phyloP scores from a whole-genome alignment of 2,329 filamentous ascomycete genomes.

The Chalaropsis ovoidea region DNA sequence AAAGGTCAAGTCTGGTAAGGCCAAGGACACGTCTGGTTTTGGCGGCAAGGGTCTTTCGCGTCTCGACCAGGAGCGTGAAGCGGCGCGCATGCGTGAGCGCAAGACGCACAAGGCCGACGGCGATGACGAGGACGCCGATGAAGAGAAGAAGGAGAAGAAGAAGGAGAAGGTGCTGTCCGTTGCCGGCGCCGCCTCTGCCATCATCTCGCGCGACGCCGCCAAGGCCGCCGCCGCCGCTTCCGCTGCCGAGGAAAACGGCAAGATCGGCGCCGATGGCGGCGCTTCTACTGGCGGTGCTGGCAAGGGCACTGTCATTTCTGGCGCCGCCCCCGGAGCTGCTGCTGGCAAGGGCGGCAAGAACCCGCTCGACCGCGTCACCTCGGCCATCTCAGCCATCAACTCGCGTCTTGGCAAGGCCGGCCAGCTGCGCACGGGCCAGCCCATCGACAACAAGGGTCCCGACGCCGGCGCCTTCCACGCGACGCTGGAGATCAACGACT shows the following conservation, averaged over 20 bases:
- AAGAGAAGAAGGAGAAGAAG: conserved; percentile 64
- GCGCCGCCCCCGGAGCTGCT: conserved; percentile 37
- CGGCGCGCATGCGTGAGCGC: conserved; percentile 73
- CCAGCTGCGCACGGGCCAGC: conserved; percentile 80
- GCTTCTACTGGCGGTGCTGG: conserved; percentile 26
- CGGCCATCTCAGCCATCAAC: conserved; percentile 86
- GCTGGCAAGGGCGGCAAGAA: conserved; percentile 50
- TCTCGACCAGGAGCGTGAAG: conserved; percentile 82
- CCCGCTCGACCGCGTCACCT: conserved; percentile 73
- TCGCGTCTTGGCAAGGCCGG: conserved; percentile 80
- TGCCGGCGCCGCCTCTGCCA: conserved; percentile 53
- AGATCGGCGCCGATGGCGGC: conserved; percentile 27
- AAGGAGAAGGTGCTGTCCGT: conserved; percentile 57
- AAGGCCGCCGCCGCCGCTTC: conserved; percentile 36
- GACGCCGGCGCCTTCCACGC: conserved; percentile 95
- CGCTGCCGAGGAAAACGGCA: conserved; percentile 28
- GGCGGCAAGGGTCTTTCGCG: conserved; percentile 89
- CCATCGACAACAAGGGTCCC: conserved; percentile 96
- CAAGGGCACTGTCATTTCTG: conserved; percentile 29
- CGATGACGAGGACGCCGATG: conserved; percentile 72
- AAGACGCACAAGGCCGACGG: conserved; percentile 84
- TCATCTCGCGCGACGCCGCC: conserved; percentile 43
- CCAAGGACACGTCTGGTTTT: conserved; percentile 81
- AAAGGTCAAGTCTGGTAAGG: conserved; percentile 86
- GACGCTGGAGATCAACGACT: conserved; percentile 97